These are phyloP conservation scores for Aspergillus conjunctus DNA, from an alignment of 495 filamentous ascomycete species.

Conservation along the genomic window DNA sequence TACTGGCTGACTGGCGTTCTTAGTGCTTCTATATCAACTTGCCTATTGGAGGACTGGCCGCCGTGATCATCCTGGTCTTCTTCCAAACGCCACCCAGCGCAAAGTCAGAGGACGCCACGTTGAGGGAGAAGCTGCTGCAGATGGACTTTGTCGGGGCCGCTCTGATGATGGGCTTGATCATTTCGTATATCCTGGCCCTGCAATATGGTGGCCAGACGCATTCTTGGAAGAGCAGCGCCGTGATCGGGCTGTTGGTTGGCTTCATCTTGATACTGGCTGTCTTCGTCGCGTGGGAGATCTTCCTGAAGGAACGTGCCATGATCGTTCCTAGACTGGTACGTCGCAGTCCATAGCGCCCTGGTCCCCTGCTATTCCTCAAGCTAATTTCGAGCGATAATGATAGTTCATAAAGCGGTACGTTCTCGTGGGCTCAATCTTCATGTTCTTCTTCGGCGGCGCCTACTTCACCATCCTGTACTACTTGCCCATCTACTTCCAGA, in stretches of 20 bases:
- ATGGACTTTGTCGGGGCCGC: conserved; percentile 51
- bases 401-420: conserved; percentile 43
- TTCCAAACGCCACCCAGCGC: conserved; percentile 22
- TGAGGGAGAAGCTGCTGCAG: conserved; percentile 35
- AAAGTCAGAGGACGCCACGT: conserved; percentile 18
- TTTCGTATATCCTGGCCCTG: conserved; percentile 62
- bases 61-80: conserved; percentile 27
- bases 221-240: conserved; percentile 49
- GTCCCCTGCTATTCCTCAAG: not conserved
- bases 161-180: conserved; percentile 54
- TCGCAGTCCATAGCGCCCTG: not conserved
- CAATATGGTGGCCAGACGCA: conserved; percentile 63
- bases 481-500: conserved; percentile 67
- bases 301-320: conserved; percentile 36
- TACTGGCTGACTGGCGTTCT: not conserved
- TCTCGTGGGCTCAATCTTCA: conserved; percentile 33
- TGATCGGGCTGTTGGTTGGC: conserved; percentile 52
- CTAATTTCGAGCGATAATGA: not conserved
- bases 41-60: conserved; percentile 29
- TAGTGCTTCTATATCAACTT: conserved; percentile 61
- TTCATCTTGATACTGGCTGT: conserved; percentile 30
- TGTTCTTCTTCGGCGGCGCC: conserved; percentile 48
- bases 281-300: conserved; percentile 33
- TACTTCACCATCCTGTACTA: conserved; percentile 58
- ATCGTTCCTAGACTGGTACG: conserved; percentile 33